phyloP scores from a whole-genome alignment of 2,329 filamentous ascomycete species.

The Nothophaeocryptopus gaeumannii region DNA sequence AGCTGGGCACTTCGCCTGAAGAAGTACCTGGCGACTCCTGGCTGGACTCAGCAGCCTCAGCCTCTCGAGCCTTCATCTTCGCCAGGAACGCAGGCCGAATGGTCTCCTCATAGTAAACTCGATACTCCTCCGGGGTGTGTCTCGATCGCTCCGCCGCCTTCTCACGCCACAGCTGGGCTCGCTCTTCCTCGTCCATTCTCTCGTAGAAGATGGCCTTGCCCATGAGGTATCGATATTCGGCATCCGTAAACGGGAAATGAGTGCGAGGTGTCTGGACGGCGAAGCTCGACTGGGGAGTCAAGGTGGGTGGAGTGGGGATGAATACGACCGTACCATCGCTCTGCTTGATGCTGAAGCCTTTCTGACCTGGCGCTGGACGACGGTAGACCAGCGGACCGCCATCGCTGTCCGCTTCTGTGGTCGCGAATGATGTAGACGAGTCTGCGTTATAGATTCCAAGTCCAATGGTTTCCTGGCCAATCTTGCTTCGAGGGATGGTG shows the following conservation, averaged over 20 bases:
- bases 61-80: constrained; percentile 9
- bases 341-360: constrained; percentile 10
- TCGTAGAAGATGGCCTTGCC: constrained; percentile 24
- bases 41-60: not conserved
- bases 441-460: not conserved
- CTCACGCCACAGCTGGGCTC: constrained; percentile 12
- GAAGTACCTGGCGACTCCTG: not conserved
- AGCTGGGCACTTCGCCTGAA: not conserved
- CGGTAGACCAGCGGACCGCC: not conserved
- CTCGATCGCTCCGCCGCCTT: constrained; percentile 11
- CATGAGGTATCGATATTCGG: constrained; percentile 22
- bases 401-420: not conserved
- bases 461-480: constrained; percentile 1
- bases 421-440: not conserved
- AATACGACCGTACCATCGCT: constrained; percentile 5
- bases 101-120: constrained; percentile 23
- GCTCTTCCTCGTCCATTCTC: constrained; percentile 17
- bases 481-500: not conserved
- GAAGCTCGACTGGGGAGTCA: not conserved
- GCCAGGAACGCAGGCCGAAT: constrained; percentile 22
- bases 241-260: not conserved
- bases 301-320: constrained; percentile 1
- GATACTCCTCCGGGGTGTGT: constrained; percentile 22
- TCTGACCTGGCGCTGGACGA: not conserved
- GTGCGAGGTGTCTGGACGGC: not conserved